Evolutionary conservation across 2,329 filamentous ascomycete genomes (phyloP).

Genomic region (Aspergillus proliferans): DNA sequence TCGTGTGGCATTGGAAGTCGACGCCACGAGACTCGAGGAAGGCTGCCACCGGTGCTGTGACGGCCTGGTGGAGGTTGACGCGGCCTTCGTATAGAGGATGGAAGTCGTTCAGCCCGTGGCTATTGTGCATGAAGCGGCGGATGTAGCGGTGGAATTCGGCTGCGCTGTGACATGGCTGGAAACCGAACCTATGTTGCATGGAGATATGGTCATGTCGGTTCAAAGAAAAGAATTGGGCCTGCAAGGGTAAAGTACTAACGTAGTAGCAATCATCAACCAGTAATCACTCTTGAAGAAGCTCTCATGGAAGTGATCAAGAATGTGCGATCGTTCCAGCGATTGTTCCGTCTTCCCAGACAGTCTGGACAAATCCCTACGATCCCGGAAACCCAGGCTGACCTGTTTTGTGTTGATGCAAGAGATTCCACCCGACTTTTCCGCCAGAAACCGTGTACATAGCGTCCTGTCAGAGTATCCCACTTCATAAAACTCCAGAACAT

Average conservation of each 20-base stretch:
- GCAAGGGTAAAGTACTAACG: conserved; percentile 5
- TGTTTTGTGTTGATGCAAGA: background rate
- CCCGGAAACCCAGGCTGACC: background rate
- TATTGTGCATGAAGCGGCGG: conserved; percentile 15
- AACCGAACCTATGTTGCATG: conserved; percentile 15
- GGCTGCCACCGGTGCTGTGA: conserved; percentile 17
- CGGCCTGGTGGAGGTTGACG: conserved; percentile 22
- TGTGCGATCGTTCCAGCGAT: conserved; percentile 3
- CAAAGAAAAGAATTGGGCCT: background rate
- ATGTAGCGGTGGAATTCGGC: conserved; percentile 22
- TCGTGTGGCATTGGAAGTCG: conserved; percentile 22
- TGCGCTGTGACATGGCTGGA: conserved; percentile 24
- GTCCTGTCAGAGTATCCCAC: background rate
- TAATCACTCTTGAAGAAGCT: conserved; percentile 21
- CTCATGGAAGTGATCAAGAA: conserved; percentile 11
- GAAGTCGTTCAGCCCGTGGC: conserved; percentile 12
- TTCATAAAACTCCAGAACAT: conserved; percentile 10
- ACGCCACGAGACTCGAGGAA: conserved; percentile 19
- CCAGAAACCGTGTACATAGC: conserved; percentile 11
- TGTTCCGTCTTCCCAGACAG: background rate
- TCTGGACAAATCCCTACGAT: background rate
- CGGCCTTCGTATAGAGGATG: conserved; percentile 14
- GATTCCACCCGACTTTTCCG: background rate
- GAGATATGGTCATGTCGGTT: background rate
- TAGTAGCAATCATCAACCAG: conserved; percentile 20